Evolutionary conservation across 768 basidiomycete species (phyloP).

Genomic region (Leccinum disarticulatum): DNA sequence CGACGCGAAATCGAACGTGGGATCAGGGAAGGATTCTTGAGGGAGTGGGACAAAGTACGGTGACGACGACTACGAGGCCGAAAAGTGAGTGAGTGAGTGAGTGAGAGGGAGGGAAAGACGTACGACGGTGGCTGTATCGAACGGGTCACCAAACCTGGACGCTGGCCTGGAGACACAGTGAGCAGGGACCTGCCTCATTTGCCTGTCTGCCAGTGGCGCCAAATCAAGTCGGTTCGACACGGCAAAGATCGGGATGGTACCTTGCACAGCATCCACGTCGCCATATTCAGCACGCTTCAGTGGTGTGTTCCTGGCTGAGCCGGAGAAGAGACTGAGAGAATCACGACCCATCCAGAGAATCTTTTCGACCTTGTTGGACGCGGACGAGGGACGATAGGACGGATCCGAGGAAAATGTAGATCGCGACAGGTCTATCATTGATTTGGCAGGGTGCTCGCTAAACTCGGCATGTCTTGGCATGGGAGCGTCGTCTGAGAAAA

Average conservation of each 20-base stretch:
- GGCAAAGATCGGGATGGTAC: constrained; percentile 16
- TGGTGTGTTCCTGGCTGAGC: constrained; percentile 6
- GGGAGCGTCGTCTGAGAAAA: constrained; percentile 12
- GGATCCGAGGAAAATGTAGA: constrained; percentile 5
- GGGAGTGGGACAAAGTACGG: background rate
- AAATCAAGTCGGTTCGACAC: background rate
- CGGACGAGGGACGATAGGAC: constrained; percentile 23
- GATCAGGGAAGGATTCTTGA: background rate
- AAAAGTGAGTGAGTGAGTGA: constrained; percentile 22
- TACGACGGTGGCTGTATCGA: constrained; percentile 26
- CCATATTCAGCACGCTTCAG: constrained; percentile 11
- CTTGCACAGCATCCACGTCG: constrained; percentile 24
- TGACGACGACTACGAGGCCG: background rate
- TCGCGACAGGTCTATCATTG: constrained; percentile 1
- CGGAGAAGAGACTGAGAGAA: constrained; percentile 30
- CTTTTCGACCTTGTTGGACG: constrained; percentile 35
- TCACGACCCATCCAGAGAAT: constrained; percentile 33
- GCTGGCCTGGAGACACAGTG: constrained; percentile 11
- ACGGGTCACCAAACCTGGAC: constrained; percentile 16
- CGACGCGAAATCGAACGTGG: constrained; percentile 9
- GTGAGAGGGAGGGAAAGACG: constrained; percentile 15
- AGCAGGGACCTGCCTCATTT: constrained; percentile 12
- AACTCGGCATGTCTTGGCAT: constrained; percentile 12
- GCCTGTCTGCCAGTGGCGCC: constrained; percentile 15
- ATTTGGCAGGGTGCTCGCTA: background rate